These are phyloP conservation scores for Citrus sp. DNA, from an alignment of 345 rosid genomes.

Conservation along the genomic window DNA sequence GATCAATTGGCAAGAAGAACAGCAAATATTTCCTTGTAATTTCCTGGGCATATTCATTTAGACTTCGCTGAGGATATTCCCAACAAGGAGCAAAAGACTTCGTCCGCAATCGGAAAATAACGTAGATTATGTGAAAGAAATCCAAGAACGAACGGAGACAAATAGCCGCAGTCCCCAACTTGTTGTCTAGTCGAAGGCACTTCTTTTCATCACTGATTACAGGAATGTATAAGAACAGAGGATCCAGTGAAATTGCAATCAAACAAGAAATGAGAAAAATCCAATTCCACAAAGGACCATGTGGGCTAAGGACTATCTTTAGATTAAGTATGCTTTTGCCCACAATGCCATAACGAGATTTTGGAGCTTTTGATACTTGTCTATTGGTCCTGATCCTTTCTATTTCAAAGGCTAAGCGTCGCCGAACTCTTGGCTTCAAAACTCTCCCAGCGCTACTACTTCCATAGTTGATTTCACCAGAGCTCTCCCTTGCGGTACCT, in stretches of 20 bases:
- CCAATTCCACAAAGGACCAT: slow-evolving; percentile 96
- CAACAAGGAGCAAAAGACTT: slow-evolving; percentile 67
- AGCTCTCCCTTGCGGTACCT: neutral
- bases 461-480: neutral
- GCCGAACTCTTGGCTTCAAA: neutral
- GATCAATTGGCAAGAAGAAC: neutral
- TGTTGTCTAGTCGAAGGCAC: slow-evolving; percentile 63
- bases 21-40: neutral
- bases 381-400: neutral
- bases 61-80: neutral
- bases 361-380: neutral
- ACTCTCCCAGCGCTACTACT: neutral
- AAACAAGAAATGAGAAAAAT: slow-evolving; percentile 78
- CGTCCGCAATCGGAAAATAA: slow-evolving; percentile 70
- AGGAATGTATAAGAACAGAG: slow-evolving; percentile 85
- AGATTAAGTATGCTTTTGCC: slow-evolving; percentile 43
- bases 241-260: slow-evolving; percentile 85
- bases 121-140: slow-evolving; percentile 68
- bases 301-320: slow-evolving; percentile 73
- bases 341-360: slow-evolving; percentile 2
- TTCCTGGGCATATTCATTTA: neutral
- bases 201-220: slow-evolving; percentile 46
- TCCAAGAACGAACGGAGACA: slow-evolving; percentile 78
- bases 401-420: neutral
- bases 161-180: slow-evolving; percentile 74